Base-by-base conservation (phyloP, 352 stramenopile genomes). In the Globisporangium nagaii region DNA sequence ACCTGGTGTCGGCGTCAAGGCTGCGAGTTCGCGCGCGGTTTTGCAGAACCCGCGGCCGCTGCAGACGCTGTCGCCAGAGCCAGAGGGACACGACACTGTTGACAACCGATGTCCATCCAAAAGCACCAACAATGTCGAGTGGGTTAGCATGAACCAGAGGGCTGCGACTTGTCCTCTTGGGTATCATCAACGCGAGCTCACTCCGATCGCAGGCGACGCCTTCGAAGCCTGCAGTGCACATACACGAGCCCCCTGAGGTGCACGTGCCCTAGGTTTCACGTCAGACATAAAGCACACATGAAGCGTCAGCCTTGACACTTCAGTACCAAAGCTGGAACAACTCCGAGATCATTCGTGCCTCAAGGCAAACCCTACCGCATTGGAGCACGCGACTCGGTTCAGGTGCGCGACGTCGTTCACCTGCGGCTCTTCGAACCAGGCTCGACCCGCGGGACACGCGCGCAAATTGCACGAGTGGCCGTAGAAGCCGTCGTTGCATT, bases 401-500 rank as follows among this genome's bases (percentile, higher is more conserved):
- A 73, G 56, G 42, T 90, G 84, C 20, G 79, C 84, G 19, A 80
- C 60, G 37, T 90, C 71, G 45, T 75, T 59, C 17, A 42, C 53
- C 24, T 50, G 39, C 17, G 73, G 60, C 57, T 87, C 73, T 51
- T 93, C 78, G 41, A 86, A 86, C 77, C 81, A 94, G 11, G 75
- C 74, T 32, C 67, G 63, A 0, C 80, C 82, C 7, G 43, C 60
- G 0, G 82, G 78, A 36, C 84, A 94, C 12, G 44, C 59, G 2
- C 66, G 65, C 3, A 68, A 62, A 2, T 73, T 88, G 43, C 84
- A 93, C 40, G 87, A 72, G 50, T 77, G 70, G 1, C 78, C 76
- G 35, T 28, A 58, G 55, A 68, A 92, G 0, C 57, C 64, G 11
- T 73, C 47, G 15, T 92, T 27, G 39, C 84, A 94, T 10, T 61